Base-by-base conservation (phyloP, 768 basidiomycete genomes). In the Amanita muscaria region DNA sequence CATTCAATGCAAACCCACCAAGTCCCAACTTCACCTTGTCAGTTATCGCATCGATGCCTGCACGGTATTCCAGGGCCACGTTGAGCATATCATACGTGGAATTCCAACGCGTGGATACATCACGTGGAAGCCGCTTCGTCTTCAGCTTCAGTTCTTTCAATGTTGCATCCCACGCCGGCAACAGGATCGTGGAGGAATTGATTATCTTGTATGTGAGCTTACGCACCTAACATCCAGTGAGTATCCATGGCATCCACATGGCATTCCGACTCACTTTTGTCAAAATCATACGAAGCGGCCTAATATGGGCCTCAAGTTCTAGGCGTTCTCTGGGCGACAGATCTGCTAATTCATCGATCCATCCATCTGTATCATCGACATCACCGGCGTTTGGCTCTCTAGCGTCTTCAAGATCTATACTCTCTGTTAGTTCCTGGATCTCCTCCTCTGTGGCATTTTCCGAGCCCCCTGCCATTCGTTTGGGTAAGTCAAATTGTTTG, bases 31-130 rank as follows among this genome's bases (percentile, higher is more conserved):
- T 46, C 23, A 41, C 35, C 2, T 42, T 30, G 5, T 38, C 37
- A n/a, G 12, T 18, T 42, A 40, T 40, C 18, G 10, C n/a, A 21
- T 25, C 29, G 4, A 40, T 14, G n/a, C 50, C 62, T 4, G 10
- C 24, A 7, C 53, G 44, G 47, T 68, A 64, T 9, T 52, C 21
- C 4, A 60, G 2, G 0, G 60, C 62, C 47, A 63, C 56, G 1
- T 51, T 16, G 0, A 64, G 44, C 64, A 68, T 65, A 36, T 64
- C 48, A 39, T 49, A 66, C 1, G 56, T 59, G 0, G 59, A 67
- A 40, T 66, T 68, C 66, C 64, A 68, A 1, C 57, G 49, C 0
- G 64, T 68, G 0, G 31, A n/a, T 2, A 68, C 63, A 44, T 68
- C 62, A 0, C 58, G 56, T 2, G 62, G 66, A 40, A 67, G 60